A percentile compares a stretch with the other conserved stretches of the same genome.
Evolutionary conservation across 2,329 filamentous ascomycete genomes (phyloP).

Genomic region (Tolypocladium inflatum): DNA sequence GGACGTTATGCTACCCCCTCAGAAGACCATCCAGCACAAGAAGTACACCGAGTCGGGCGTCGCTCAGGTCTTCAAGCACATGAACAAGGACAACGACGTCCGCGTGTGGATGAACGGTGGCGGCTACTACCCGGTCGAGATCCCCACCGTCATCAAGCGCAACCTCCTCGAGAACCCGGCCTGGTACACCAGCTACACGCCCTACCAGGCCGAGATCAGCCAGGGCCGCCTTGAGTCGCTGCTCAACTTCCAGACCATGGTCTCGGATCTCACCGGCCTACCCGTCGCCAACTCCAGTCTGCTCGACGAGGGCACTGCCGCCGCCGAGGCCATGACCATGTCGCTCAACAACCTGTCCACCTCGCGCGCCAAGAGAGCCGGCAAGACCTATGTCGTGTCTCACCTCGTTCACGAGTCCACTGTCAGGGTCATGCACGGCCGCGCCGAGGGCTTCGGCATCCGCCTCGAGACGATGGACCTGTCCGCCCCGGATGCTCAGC

Average conservation of each 20-base stretch:
- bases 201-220: slow-evolving; percentile 95
- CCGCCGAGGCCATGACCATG: slow-evolving; percentile 92
- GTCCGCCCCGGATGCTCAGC: slow-evolving; percentile 47
- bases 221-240: slow-evolving; percentile 88
- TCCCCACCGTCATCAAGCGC: slow-evolving; percentile 82
- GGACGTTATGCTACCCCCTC: slow-evolving; percentile 49
- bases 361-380: slow-evolving; percentile 61
- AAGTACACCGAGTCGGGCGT: slow-evolving; percentile 36
- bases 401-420: slow-evolving; percentile 78
- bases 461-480: slow-evolving; percentile 66
- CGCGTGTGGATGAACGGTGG: slow-evolving; percentile 69
- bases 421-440: slow-evolving; percentile 70
- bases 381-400: slow-evolving; percentile 79
- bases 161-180: slow-evolving; percentile 88
- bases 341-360: slow-evolving; percentile 67
- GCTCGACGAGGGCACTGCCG: slow-evolving; percentile 84
- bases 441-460: slow-evolving; percentile 87
- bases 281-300: slow-evolving; percentile 86
- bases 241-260: slow-evolving; percentile 91
- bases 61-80: slow-evolving; percentile 23
- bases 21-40: slow-evolving; percentile 32
- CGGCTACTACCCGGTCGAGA: slow-evolving; percentile 81
- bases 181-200: slow-evolving; percentile 98
- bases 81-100: slow-evolving; percentile 23
- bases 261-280: slow-evolving; percentile 77